Percentiles rank a stretch among this genome's conserved stretches.
These are phyloP conservation scores for Cicer bijugum DNA, from an alignment of 306 rosid genomes.

Conservation along the genomic window DNA sequence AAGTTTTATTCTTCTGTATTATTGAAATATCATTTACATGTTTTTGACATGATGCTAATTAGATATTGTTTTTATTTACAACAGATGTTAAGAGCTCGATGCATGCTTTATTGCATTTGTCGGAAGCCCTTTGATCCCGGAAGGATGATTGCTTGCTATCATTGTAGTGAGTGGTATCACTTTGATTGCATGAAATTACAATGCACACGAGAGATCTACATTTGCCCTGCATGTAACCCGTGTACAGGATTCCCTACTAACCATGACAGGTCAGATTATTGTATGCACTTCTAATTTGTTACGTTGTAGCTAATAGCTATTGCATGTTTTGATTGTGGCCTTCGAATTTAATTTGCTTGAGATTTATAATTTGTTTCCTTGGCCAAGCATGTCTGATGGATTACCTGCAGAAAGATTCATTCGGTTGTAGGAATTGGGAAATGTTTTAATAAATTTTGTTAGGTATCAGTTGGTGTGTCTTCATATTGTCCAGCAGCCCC, in stretches of 20 bases:
- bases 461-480: not conserved
- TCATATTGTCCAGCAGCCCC: slow-evolving; percentile 7
- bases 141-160: slow-evolving; percentile 89
- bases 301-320: slow-evolving; percentile 1
- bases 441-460: slow-evolving; percentile 1
- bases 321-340: slow-evolving; percentile 10
- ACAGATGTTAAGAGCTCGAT: slow-evolving; percentile 79
- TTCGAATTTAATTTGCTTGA: slow-evolving; percentile 14
- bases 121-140: slow-evolving; percentile 78
- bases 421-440: not conserved
- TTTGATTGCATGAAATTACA: slow-evolving; percentile 80
- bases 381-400: slow-evolving; percentile 4
- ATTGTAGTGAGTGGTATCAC: slow-evolving; percentile 94
- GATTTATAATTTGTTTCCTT: slow-evolving; percentile 7
- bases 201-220: slow-evolving; percentile 62
- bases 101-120: slow-evolving; percentile 94
- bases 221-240: slow-evolving; percentile 89
- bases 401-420: slow-evolving; percentile 9
- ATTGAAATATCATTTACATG: slow-evolving; percentile 47
- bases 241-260: slow-evolving; percentile 47
- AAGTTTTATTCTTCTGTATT: not conserved
- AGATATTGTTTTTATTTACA: slow-evolving; percentile 50
- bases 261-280: slow-evolving; percentile 68
- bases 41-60: slow-evolving; percentile 32
- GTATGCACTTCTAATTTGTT: slow-evolving; percentile 14